Evolutionary conservation across 2,329 filamentous ascomycete genomes (phyloP).

Genomic region (Trichoderma koningii): DNA sequence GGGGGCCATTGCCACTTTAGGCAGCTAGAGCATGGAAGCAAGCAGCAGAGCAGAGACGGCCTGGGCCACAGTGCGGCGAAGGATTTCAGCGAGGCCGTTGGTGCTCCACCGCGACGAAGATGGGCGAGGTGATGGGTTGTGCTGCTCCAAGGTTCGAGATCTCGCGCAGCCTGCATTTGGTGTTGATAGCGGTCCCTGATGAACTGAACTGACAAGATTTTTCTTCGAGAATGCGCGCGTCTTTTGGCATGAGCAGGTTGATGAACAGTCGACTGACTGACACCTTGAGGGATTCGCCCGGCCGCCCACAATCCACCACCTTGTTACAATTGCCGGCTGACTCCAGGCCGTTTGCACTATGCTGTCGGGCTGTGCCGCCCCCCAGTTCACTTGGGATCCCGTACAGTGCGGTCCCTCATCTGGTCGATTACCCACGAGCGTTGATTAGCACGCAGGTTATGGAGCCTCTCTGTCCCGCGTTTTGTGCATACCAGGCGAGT

Average conservation of each 20-base stretch:
- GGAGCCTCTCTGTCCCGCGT: not conserved
- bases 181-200: not conserved
- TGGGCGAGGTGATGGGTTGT: not conserved
- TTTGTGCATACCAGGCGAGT: conserved; percentile 7
- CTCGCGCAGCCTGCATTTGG: not conserved
- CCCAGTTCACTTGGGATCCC: conserved; percentile 3
- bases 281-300: not conserved
- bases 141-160: no score
- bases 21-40: conserved; percentile 22
- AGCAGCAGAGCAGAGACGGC: not conserved
- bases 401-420: conserved; percentile 13
- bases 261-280: no score
- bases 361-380: conserved; percentile 18
- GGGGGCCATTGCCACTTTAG: conserved; percentile 25
- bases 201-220: no score
- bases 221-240: not conserved
- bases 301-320: not conserved
- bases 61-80: conserved; percentile 26
- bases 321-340: conserved; percentile 11
- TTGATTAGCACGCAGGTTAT: conserved; percentile 11
- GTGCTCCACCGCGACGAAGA: not conserved
- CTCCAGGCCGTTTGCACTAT: not conserved
- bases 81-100: conserved; percentile 18
- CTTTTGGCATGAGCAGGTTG: not conserved
- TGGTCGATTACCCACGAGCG: not conserved